Conservation (phyloP, 345 rosid genomes). For the Gossypium bickii region DNA sequence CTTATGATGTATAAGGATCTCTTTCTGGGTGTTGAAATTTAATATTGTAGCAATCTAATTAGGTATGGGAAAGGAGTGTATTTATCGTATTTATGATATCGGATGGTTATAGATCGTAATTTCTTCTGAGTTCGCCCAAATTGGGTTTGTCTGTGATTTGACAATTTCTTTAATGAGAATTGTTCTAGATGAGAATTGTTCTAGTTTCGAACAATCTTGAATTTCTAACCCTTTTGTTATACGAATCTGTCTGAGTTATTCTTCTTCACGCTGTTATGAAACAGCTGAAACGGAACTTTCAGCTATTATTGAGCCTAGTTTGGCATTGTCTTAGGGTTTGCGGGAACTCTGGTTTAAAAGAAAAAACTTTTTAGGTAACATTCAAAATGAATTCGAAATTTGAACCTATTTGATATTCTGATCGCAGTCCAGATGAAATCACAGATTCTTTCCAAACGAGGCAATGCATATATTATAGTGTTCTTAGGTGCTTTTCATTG, state of each 20-base stretch:
- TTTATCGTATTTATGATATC: neutral
- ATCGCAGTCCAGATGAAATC: neutral
- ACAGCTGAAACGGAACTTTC: neutral
- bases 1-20: neutral
- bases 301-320: neutral
- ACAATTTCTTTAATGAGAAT: neutral
- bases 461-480: neutral
- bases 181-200: neutral
- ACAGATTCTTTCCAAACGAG: neutral
- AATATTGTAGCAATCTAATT: neutral
- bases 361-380: neutral
- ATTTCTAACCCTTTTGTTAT: neutral
- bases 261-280: too few relatives aligned
- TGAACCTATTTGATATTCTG: neutral
- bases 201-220: neutral
- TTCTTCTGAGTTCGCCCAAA: neutral
- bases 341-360: neutral
- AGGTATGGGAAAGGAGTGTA: neutral
- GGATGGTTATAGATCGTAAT: neutral
- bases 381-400: neutral
- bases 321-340: neutral
- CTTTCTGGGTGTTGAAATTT: neutral
- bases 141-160: neutral
- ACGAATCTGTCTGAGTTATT: too few relatives aligned
- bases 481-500: neutral